Evolutionary conservation across 768 basidiomycete species (phyloP), one percentile per base, ranked within the genome.

Genomic region (Kwoniella newhampshirensis): DNA sequence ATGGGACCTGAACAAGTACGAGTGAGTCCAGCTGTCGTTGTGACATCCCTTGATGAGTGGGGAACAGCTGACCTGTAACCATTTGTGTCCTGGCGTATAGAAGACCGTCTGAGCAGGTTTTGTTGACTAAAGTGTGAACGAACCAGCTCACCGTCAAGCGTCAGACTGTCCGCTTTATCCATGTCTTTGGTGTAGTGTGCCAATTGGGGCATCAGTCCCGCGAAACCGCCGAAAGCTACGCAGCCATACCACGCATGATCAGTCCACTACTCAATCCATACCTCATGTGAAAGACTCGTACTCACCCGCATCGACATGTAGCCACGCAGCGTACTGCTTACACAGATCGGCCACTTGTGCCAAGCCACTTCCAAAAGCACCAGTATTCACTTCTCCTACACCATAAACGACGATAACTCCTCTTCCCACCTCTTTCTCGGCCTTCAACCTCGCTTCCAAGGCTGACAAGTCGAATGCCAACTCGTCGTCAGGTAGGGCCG

Each of bases 381-480:
- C 75, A 66, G 80, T 80, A 59, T 80, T 81, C 36, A 81, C 79
- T 60, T 81, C 80, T 2, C 79, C 80, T 15, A 78, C 69, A 1
- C 72, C 71, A 18, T 73, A 70, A 6, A 59, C 71, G 4, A 77
- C 62, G 9, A 75, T 68, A 0, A 76, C 66, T 0, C 71, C 77
- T 41, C 68, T 64, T 1, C 78, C 77, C 4, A 49, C 37, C n/a
- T 52, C 58, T 23, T 59, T 39, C 32, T 74, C 75, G 17, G 41
- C 57, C 50, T 64, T 63, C 54, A 80, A 46, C 1, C 67, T 25
- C 17, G 28, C 46, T 54, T 78, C 77, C 26, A 80, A 57, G 30
- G 39, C 48, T 1, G 11, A 57, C 4, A 79, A 37, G 45, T 79
- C 78, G 47, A 79, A 78, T 0, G 61, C 64, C n/a, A 74, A 51